Conservation (phyloP, 1,139 yeast genomes). For the Candida sp. region DNA sequence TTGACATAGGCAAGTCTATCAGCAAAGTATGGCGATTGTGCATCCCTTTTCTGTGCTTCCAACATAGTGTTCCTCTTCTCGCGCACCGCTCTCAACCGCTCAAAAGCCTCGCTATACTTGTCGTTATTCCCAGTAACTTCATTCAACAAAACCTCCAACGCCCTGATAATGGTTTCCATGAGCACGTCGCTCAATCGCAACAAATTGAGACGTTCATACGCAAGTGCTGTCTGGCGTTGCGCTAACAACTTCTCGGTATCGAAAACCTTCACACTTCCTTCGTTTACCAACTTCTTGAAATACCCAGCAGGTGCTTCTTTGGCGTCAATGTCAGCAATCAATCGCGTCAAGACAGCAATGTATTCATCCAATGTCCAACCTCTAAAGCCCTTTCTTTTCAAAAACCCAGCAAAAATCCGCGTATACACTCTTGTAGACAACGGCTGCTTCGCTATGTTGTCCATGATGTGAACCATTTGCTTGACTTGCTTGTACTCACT, state of each 20-base stretch:
- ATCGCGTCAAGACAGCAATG: not conserved
- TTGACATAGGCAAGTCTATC: slow-evolving; percentile 29
- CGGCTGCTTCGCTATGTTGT: slow-evolving; percentile 22
- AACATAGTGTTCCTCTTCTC: slow-evolving; percentile 4
- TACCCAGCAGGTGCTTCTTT: not conserved
- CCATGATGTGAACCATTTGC: slow-evolving; percentile 21
- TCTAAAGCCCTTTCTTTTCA: not conserved
- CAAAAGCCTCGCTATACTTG: not conserved
- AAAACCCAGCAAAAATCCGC: slow-evolving; percentile 5
- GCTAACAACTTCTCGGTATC: not conserved
- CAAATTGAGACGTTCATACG: not conserved
- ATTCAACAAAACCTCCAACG: slow-evolving; percentile 12
- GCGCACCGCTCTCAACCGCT: slow-evolving; percentile 6
- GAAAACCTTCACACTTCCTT: not conserved
- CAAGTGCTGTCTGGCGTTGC: not conserved
- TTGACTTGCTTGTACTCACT: slow-evolving; percentile 16
- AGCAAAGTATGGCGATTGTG: slow-evolving; percentile 18
- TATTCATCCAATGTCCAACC: slow-evolving; percentile 9
- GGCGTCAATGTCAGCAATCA: slow-evolving; percentile 6
- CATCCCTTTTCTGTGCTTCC: slow-evolving; percentile 6
- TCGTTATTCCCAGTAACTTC: not conserved
- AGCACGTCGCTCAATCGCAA: slow-evolving; percentile 7
- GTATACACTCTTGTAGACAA: slow-evolving; percentile 28
- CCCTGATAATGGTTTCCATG: slow-evolving; percentile 7
- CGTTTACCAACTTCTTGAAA: not conserved